Conservation (phyloP, 192 early-diverging fungal species). For the Podila clonocystis region DNA sequence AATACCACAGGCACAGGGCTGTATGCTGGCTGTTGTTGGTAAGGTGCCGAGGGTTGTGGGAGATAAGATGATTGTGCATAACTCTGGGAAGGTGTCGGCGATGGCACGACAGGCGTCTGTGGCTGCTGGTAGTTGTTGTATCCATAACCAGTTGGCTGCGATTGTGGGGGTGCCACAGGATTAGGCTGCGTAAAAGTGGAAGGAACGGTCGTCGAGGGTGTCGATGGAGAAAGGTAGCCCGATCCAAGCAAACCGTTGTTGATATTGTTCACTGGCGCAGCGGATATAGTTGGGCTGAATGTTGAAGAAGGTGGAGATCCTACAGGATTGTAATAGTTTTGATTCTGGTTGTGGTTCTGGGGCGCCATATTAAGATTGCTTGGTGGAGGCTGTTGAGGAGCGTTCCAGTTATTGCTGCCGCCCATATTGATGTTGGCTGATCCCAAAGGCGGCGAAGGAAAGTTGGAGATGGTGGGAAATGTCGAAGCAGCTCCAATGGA, state of each 20-base stretch:
- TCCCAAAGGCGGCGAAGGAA: slow-evolving; percentile 38
- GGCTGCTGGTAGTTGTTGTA: not conserved
- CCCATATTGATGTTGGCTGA: slow-evolving; percentile 5
- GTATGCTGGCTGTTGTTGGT: slow-evolving; percentile 9
- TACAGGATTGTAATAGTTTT: slow-evolving; percentile 23
- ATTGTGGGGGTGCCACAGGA: slow-evolving; percentile 5
- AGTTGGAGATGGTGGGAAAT: slow-evolving; percentile 44
- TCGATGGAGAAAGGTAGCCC: not conserved
- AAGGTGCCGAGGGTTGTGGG: slow-evolving; percentile 32
- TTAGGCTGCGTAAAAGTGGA: not conserved
- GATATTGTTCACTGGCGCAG: slow-evolving; percentile 1
- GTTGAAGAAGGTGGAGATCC: slow-evolving; percentile 21
- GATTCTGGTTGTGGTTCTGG: slow-evolving; percentile 13
- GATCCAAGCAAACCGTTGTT: not conserved
- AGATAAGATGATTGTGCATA: slow-evolving; percentile 27
- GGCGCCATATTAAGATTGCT: not conserved
- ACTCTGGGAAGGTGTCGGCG: slow-evolving; percentile 5
- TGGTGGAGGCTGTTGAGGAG: not conserved
- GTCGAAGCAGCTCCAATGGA: not conserved
- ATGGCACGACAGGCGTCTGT: slow-evolving; percentile 11
- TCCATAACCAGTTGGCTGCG: not conserved
- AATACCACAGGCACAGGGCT: slow-evolving; percentile 32
- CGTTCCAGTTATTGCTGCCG: not conserved
- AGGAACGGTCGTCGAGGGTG: not conserved
- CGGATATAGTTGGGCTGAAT: slow-evolving; percentile 1